Conservation (phyloP, 192 early-diverging fungal species). For the Podila horticola region DNA sequence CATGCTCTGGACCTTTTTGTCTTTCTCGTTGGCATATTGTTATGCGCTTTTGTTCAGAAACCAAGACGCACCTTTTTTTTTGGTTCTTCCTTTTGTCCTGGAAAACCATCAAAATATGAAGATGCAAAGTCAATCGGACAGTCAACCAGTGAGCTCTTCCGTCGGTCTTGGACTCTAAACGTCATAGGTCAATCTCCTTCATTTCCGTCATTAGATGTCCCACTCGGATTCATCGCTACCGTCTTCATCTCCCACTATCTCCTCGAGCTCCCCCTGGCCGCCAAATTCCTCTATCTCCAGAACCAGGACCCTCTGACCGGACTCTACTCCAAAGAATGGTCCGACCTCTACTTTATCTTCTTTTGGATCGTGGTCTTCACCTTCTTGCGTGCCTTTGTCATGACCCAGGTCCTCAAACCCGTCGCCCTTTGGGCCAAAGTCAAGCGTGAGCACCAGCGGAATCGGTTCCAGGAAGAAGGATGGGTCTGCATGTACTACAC, state of each 20-base stretch:
- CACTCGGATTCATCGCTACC: conserved; percentile 43
- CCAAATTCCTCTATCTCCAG: conserved; percentile 46
- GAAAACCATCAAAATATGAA: no score
- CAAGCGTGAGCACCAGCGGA: conserved; percentile 48
- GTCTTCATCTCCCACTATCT: conserved; percentile 50
- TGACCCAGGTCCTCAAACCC: conserved; percentile 61
- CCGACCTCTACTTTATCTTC: conserved; percentile 70
- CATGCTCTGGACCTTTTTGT: no score
- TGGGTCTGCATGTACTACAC: conserved; percentile 79
- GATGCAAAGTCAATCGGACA: no score
- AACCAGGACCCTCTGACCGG: conserved; percentile 46
- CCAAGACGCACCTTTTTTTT: not conserved
- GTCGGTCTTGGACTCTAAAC: not conserved
- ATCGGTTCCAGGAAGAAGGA: conserved; percentile 76
- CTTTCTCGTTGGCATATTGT: no score
- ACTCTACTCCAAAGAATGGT: conserved; percentile 63
- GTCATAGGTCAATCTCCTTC: not conserved
- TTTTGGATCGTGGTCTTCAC: conserved; percentile 76
- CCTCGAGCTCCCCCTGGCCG: conserved; percentile 19
- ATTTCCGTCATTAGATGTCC: conserved; percentile 52
- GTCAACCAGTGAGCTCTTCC: no score
- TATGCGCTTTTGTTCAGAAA: no score
- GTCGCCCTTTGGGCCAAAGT: conserved; percentile 38
- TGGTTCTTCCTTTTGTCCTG: no score
- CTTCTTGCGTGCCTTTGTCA: conserved; percentile 63